Evolutionary conservation across 257 asterid genomes (phyloP), one percentile per base, ranked within the genome.

Genomic region (Solanum dulcamara): DNA sequence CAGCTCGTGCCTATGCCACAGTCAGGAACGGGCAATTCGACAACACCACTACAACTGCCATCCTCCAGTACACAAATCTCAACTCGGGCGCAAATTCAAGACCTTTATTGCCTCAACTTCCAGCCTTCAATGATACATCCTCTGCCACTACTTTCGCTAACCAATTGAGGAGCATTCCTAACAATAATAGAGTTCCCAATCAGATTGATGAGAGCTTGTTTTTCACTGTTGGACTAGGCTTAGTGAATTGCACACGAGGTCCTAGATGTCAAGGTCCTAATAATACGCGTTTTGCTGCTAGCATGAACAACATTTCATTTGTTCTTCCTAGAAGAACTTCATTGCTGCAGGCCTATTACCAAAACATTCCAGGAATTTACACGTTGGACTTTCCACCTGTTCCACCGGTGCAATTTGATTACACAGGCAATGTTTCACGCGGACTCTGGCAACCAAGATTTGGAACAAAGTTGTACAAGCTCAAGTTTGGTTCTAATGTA

Each of bases 191-290:
- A 35, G 94, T 93, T 48, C 92, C 94, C 4, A 85, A 85, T 3
- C 37, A 80, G 2, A 83, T 92, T 4, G 92, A 93, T 3, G 91
- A 93, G 12, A 85, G 30, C 67, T 79, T 93, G 38, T 89, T 93
- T 30, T 82, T 93, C 84, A 89, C 93, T 1, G 89, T 92, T 0
- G 97, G 97, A 68, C 81, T 93, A 64, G 97, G 97, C 55, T 59
- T 92, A 7, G 70, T 91, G 15, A 91, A 88, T 28, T 93, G 95
- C 88, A 51, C 59, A 4, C 93, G 92, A 1, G 93, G 95, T 22
- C 95, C 95, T 11, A 86, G 87, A 72, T 93, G 97, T 53, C 97
- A 91, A 82, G 97, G 97, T 2, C 97, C 95, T 3, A 93, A 93
- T 57, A 88, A 88, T 77, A 90, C 97, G 0, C 91, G 93, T 0